Evolutionary conservation across 2,329 filamentous ascomycete genomes (phyloP).

Genomic region (Blastomyces gilchristii): DNA sequence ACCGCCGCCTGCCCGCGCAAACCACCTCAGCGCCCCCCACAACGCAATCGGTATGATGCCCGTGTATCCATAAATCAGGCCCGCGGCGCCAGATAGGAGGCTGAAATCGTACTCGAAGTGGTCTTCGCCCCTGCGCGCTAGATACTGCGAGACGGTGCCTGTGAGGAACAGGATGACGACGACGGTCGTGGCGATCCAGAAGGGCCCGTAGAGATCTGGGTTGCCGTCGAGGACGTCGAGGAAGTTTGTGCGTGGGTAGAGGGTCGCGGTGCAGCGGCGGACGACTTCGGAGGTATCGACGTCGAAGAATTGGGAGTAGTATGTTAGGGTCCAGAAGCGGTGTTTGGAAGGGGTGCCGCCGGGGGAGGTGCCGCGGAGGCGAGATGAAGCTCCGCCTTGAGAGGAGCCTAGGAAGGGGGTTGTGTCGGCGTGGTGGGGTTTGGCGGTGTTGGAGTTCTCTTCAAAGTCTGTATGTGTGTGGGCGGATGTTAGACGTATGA

Average conservation of each 20-base stretch:
- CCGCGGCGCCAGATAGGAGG: constrained; percentile 78
- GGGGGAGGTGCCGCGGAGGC: constrained; percentile 31
- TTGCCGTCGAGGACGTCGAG: constrained; percentile 95
- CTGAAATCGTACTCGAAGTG: constrained; percentile 88
- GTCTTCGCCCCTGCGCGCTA: constrained; percentile 54
- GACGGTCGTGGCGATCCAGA: constrained; percentile 98
- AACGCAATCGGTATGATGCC: constrained; percentile 72
- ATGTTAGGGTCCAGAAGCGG: constrained; percentile 82
- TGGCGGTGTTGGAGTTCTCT: constrained; percentile 44
- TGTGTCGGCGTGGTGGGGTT: constrained; percentile 38
- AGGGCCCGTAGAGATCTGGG: constrained; percentile 89
- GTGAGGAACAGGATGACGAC: constrained; percentile 91
- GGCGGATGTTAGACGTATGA: background rate
- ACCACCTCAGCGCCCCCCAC: constrained; percentile 86
- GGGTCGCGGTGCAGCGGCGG: constrained; percentile 72
- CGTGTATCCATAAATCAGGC: constrained; percentile 92
- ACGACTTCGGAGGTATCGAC: constrained; percentile 89
- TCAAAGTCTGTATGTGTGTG: constrained; percentile 53
- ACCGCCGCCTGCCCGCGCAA: constrained; percentile 60
- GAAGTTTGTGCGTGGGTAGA: constrained; percentile 89
- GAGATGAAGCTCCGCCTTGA: constrained; percentile 33
- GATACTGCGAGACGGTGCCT: constrained; percentile 86
- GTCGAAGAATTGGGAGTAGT: constrained; percentile 98
- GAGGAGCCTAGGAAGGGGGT: constrained; percentile 45
- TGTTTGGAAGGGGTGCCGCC: constrained; percentile 55